Base-by-base conservation (phyloP, 345 rosid genomes). In the Pseudoturritis turrita region DNA sequence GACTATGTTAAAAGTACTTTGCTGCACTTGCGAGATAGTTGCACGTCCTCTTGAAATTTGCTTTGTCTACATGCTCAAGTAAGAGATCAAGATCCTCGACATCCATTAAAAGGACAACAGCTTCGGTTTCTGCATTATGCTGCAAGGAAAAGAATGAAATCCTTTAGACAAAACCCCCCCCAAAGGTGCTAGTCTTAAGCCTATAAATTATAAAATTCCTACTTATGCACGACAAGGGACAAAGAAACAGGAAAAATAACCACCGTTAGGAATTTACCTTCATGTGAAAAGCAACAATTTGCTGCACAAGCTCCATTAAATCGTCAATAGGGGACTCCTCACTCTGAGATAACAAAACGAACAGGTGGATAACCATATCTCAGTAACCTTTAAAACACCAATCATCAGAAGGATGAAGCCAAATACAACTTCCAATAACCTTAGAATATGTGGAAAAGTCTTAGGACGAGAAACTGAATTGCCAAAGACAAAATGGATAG, bases 61-160 rank as follows among this genome's bases (percentile, higher is more conserved):
- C 77, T 8, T 66, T 57, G 76, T 91, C 99, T 33, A 91, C 96
- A 66, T 88, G 85, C 79, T 95, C 88, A 77, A 86, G 76, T 65
- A 91, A n/a, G n/a, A n/a, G n/a, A n/a, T n/a, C n/a, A n/a, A n/a
- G n/a, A n/a, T n/a, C n/a, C n/a, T n/a, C n/a, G 79, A 91, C 97
- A 88, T 95, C 99, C 96, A 95, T 95, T 62, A 95, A 73, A 51
- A 95, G 88, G 82, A 91, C 96, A 75, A 95, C 94, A 71, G 97
- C 99, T 80, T 95, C 99, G 11, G 97, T 93, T 84, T 95, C 97
- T 60, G 96, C 96, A 81, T 95, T 95, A 79, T 95, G 96, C 97
- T 95, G 87, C 74, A 77, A 37, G 26, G 44, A 62, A 36, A 8
- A 69, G 37, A 62, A 45, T 37, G 35, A 12, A 54, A 45, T 62